phyloP scores from a whole-genome alignment of 2,329 filamentous ascomycete genomes.

The Thielaviopsis populi region DNA sequence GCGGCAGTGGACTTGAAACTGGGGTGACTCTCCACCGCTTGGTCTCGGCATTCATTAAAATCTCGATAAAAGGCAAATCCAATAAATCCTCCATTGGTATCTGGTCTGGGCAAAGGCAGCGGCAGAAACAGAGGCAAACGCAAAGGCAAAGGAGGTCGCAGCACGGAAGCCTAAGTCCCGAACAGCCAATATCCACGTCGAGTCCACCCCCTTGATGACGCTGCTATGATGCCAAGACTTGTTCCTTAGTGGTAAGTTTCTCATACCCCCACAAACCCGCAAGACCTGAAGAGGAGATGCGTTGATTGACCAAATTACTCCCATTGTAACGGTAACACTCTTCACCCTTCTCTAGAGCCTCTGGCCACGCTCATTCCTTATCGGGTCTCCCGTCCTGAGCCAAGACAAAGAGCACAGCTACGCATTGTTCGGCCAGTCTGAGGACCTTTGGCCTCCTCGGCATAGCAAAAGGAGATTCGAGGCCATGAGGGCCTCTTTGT shows the following conservation, averaged over 20 bases:
- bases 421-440: not conserved
- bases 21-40: not conserved
- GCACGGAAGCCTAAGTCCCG: not conserved
- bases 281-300: not conserved
- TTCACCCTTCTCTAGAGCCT: not conserved
- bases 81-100: not conserved
- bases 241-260: not conserved
- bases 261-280: not conserved
- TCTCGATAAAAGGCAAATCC: not conserved
- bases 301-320: not conserved
- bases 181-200: not conserved
- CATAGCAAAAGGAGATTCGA: too few species aligned
- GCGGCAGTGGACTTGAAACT: not conserved
- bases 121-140: too few species aligned
- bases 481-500: not conserved
- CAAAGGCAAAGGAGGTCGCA: not conserved
- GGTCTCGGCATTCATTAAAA: not conserved
- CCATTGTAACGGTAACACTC: not conserved
- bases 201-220: not conserved
- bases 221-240: not conserved
- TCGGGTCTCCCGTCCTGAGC: not conserved
- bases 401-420: too few species aligned
- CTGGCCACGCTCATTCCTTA: not conserved
- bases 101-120: not conserved
- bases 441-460: not conserved